phyloP scores from a whole-genome alignment of 169 alveolate genomes.

The Plasmodium adleri region DNA sequence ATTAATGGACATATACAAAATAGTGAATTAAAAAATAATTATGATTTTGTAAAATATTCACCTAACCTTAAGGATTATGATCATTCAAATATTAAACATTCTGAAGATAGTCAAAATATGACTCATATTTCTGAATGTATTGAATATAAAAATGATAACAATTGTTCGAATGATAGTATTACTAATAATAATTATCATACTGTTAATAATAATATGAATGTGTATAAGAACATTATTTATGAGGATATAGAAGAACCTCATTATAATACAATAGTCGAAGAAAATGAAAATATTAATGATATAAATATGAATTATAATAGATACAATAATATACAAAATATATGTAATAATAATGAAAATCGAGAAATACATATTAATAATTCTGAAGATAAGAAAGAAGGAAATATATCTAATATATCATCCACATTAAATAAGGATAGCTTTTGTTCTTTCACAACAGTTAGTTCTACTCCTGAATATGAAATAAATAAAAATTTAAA shows the following conservation, averaged over 20 bases:
- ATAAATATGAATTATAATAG: neutral
- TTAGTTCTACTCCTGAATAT: conserved; percentile 14
- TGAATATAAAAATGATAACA: neutral
- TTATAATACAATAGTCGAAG: neutral
- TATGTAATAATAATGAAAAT: no score
- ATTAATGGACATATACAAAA: neutral
- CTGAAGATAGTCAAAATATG: no score
- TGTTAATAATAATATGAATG: neutral
- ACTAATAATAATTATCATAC: neutral
- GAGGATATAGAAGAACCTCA: neutral
- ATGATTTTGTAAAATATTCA: no score
- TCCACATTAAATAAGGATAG: neutral
- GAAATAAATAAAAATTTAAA: conserved; percentile 1
- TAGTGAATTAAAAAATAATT: no score
- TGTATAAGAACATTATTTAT: neutral
- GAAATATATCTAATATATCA: neutral
- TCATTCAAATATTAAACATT: no score
- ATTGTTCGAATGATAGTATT: neutral
- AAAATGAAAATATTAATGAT: neutral
- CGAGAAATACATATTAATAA: neutral
- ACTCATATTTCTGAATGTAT: no score
- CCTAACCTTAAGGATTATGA: no score
- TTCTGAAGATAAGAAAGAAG: neutral
- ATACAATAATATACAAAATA: neutral
- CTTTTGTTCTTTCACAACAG: neutral